These are phyloP conservation scores for Kuraishia hungarica DNA, from an alignment of 805 yeast species.

Conservation along the genomic window DNA sequence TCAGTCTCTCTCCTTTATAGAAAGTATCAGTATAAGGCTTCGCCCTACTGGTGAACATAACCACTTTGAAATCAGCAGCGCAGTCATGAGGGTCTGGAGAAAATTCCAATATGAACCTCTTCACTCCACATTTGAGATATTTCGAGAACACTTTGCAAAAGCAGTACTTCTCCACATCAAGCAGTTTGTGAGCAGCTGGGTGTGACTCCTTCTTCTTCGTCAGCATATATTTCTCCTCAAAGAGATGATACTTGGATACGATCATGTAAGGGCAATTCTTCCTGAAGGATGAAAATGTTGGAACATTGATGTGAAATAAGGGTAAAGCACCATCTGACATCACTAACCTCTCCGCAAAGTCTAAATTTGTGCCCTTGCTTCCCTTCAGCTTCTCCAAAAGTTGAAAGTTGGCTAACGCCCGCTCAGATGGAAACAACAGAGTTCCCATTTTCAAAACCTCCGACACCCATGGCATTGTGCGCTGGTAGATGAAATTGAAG, in stretches of 20 bases:
- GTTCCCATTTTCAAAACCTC: conserved; percentile 8
- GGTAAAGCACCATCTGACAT: conserved; percentile 4
- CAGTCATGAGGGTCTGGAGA: neutral
- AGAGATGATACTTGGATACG: conserved; percentile 3
- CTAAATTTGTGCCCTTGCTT: neutral
- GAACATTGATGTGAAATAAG: conserved; percentile 5
- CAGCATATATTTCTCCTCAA: neutral
- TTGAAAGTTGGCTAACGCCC: conserved; percentile 6
- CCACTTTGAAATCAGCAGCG: conserved; percentile 3
- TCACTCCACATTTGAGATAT: conserved; percentile 8
- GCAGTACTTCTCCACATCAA: conserved; percentile 2
- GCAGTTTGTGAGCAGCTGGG: conserved; percentile 1
- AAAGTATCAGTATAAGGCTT: conserved; percentile 10
- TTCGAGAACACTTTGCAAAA: conserved; percentile 9
- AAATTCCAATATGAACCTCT: conserved; percentile 7
- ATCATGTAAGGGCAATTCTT: conserved; percentile 10
- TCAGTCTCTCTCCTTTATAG: conserved; percentile 8
- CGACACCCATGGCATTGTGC: conserved; percentile 6
- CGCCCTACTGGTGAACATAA: conserved; percentile 8
- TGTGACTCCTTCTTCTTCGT: neutral
- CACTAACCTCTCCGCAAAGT: neutral
- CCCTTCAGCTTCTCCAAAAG: conserved; percentile 5
- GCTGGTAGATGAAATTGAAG: neutral
- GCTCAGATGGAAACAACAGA: conserved; percentile 8
- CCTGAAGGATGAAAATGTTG: conserved; percentile 6